Conservation (phyloP, 2,329 filamentous ascomycete species). For the Trichoderma koningiopsis region DNA sequence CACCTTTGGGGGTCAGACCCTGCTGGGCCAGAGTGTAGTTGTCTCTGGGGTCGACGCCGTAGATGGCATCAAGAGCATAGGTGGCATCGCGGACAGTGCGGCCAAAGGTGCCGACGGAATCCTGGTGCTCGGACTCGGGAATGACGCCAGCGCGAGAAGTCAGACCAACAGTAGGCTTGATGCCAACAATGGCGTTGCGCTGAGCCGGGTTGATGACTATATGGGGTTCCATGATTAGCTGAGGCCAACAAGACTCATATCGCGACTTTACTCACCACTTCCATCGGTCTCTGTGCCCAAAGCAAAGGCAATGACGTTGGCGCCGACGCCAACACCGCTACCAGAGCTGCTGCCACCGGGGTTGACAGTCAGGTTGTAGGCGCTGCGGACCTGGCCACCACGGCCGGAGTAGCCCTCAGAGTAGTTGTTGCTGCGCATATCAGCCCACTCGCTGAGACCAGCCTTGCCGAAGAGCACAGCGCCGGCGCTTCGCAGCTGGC, state of each 20-base stretch:
- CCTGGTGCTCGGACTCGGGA: constrained; percentile 68
- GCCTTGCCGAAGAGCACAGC: constrained; percentile 73
- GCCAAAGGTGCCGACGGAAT: constrained; percentile 69
- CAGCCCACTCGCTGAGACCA: constrained; percentile 72
- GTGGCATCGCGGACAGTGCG: constrained; percentile 70
- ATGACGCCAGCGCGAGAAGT: constrained; percentile 66
- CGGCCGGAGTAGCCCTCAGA: constrained; percentile 68
- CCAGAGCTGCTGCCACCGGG: constrained; percentile 72
- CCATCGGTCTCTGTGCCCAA: constrained; percentile 77
- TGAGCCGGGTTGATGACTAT: constrained; percentile 70
- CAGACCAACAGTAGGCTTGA: constrained; percentile 75
- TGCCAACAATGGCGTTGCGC: constrained; percentile 68
- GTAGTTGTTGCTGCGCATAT: constrained; percentile 68
- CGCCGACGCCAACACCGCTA: constrained; percentile 63
- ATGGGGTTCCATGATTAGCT: neutral
- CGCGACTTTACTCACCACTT: constrained; percentile 46
- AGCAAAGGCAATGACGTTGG: constrained; percentile 64
- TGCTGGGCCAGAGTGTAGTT: constrained; percentile 65
- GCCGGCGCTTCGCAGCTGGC: constrained; percentile 63
- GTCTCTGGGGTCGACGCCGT: constrained; percentile 63
- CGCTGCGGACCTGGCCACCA: constrained; percentile 64
- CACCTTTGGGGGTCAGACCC: constrained; percentile 54
- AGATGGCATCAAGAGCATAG: constrained; percentile 68
- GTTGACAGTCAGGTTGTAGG: constrained; percentile 69
- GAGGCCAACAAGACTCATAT: neutral